phyloP scores from a whole-genome alignment of 805 yeast species.

The Pichia phayaonensis region DNA sequence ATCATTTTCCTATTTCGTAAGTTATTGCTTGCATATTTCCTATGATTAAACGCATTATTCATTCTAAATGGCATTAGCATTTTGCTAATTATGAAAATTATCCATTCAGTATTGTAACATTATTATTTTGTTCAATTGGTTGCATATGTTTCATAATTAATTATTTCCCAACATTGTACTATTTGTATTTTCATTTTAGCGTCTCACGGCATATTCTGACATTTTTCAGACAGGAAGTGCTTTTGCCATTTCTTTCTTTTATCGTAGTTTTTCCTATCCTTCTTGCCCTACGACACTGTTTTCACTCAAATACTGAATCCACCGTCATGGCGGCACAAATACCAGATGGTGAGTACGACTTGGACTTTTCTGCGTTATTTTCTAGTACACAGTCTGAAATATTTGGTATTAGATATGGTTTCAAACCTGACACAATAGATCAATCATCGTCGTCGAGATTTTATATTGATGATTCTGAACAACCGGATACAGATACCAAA shows the following conservation, averaged over 20 bases:
- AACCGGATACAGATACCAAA: neutral
- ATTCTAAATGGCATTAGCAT: too few species aligned
- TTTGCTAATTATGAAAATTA: too few species aligned
- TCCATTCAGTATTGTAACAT: too few species aligned
- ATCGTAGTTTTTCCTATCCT: neutral
- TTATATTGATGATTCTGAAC: neutral
- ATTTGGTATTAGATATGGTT: slow-evolving; percentile 28
- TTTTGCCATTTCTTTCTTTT: neutral
- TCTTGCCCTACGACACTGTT: neutral
- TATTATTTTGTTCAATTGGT: too few species aligned
- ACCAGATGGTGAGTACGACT: slow-evolving; percentile 32
- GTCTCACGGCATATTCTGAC: too few species aligned
- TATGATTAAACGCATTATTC: too few species aligned
- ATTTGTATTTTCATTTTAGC: too few species aligned
- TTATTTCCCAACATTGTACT: too few species aligned
- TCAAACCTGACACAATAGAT: slow-evolving; percentile 29
- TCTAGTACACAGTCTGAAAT: slow-evolving; percentile 14
- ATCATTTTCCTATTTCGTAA: too few species aligned
- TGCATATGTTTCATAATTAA: too few species aligned
- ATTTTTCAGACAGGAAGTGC: neutral
- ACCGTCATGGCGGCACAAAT: slow-evolving; percentile 8
- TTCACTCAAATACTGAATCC: neutral
- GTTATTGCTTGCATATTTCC: too few species aligned
- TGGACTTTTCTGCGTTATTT: slow-evolving; percentile 25
- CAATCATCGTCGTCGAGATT: slow-evolving; percentile 14